Percentiles rank a stretch among this genome's conserved stretches.
phyloP scores from a whole-genome alignment of 495 filamentous ascomycete genomes.

The Hypoxylon perforatum region DNA sequence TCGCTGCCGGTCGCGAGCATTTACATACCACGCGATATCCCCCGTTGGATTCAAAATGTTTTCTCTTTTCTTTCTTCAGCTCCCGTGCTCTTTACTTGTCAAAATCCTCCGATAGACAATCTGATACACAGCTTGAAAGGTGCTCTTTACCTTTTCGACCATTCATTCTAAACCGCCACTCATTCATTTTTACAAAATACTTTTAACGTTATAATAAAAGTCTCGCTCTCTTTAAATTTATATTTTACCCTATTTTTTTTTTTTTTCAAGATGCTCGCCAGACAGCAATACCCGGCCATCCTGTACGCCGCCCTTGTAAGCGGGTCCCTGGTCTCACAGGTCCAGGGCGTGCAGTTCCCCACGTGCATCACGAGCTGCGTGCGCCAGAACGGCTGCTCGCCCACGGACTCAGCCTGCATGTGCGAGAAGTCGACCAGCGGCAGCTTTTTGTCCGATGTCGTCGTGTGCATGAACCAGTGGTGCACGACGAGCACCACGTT shows the following conservation, averaged over 20 bases:
- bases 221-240: slow-evolving; percentile 1
- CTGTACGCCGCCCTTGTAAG: slow-evolving; percentile 39
- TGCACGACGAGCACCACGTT: slow-evolving; percentile 45
- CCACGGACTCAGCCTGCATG: slow-evolving; percentile 47
- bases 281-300: slow-evolving; percentile 38
- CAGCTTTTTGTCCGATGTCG: slow-evolving; percentile 47
- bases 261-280: slow-evolving; percentile 36
- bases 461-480: slow-evolving; percentile 50
- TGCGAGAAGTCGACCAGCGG: slow-evolving; percentile 46
- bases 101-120: neutral
- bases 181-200: slow-evolving; percentile 15
- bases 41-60: slow-evolving; percentile 16
- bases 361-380: slow-evolving; percentile 50
- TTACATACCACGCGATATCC: slow-evolving; percentile 35
- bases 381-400: slow-evolving; percentile 46
- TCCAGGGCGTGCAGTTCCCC: slow-evolving; percentile 33
- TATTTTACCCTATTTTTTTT: too few relatives aligned
- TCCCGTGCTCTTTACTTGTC: slow-evolving; percentile 23
- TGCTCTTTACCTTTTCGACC: slow-evolving; percentile 12
- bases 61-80: slow-evolving; percentile 21
- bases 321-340: slow-evolving; percentile 39
- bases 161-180: slow-evolving; percentile 23
- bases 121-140: slow-evolving; percentile 16
- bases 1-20: slow-evolving; percentile 19
- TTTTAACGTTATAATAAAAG: slow-evolving; percentile 5